These are phyloP conservation scores for Bonia amplexicaulis DNA, from an alignment of 176 grass and related monocot species.

Conservation along the genomic window DNA sequence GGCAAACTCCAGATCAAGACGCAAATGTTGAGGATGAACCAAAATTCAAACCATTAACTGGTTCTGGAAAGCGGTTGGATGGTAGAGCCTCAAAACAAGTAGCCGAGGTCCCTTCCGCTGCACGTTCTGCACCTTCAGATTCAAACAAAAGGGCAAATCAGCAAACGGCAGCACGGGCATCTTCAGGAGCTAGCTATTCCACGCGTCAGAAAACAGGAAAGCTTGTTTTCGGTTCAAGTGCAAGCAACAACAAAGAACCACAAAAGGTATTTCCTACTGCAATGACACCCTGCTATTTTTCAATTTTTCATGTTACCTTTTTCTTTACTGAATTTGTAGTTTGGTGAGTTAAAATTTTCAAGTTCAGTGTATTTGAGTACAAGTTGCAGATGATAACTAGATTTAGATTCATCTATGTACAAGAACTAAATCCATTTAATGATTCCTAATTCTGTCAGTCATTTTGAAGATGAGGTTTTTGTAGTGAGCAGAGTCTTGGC, in stretches of 20 bases:
- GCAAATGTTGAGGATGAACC: constrained; percentile 34
- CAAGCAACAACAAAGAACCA: constrained; percentile 48
- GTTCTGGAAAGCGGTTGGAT: constrained; percentile 59
- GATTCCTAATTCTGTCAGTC: not conserved
- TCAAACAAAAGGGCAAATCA: constrained; percentile 48
- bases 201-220: constrained; percentile 50
- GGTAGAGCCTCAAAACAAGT: constrained; percentile 49
- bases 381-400: not conserved
- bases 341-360: not conserved
- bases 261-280: constrained; percentile 47
- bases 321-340: not conserved
- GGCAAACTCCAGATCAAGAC: constrained; percentile 22
- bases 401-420: not conserved
- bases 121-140: constrained; percentile 15
- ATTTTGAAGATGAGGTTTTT: not conserved
- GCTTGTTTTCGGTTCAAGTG: constrained; percentile 76
- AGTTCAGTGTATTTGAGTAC: not conserved
- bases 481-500: not conserved
- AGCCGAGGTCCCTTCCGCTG: not conserved
- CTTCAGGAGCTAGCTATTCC: constrained; percentile 37
- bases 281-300: not conserved
- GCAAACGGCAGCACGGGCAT: constrained; percentile 7
- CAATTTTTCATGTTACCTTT: not conserved
- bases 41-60: constrained; percentile 77
- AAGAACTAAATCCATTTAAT: not conserved